Percentiles rank a stretch among this genome's conserved stretches.
phyloP scores from a whole-genome alignment of 805 yeast species.

The Suhomyces emberorum region DNA sequence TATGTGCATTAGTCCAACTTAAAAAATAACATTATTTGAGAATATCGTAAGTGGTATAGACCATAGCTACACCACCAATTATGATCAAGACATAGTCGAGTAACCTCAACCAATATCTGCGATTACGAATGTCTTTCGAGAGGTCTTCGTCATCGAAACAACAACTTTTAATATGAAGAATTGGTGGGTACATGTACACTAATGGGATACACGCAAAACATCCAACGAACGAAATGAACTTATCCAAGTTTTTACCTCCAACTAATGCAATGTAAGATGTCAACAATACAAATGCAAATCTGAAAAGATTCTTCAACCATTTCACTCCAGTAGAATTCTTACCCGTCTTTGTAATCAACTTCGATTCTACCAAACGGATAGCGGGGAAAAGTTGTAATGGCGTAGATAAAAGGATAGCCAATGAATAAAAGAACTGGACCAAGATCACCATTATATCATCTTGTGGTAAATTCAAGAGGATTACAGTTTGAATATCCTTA shows the following conservation, averaged over 20 bases:
- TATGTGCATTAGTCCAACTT: neutral
- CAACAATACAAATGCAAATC: slow-evolving; percentile 50
- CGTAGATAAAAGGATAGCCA: slow-evolving; percentile 72
- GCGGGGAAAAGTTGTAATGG: slow-evolving; percentile 84
- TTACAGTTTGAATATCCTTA: slow-evolving; percentile 58
- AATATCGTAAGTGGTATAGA: slow-evolving; percentile 62
- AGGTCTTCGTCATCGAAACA: slow-evolving; percentile 17
- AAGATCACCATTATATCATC: slow-evolving; percentile 55
- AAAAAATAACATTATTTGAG: neutral
- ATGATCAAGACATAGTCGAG: slow-evolving; percentile 49
- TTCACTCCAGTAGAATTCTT: slow-evolving; percentile 50
- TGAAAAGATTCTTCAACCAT: slow-evolving; percentile 63
- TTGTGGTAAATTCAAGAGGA: slow-evolving; percentile 71
- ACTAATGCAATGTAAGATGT: slow-evolving; percentile 59
- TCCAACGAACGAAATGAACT: slow-evolving; percentile 76
- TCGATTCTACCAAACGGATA: slow-evolving; percentile 65
- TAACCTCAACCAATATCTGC: slow-evolving; percentile 33
- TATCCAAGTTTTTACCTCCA: slow-evolving; percentile 69
- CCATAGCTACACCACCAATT: slow-evolving; percentile 60
- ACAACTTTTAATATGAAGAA: slow-evolving; percentile 61
- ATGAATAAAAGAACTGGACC: slow-evolving; percentile 68
- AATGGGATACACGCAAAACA: slow-evolving; percentile 83
- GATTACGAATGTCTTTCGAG: slow-evolving; percentile 22
- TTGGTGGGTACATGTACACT: slow-evolving; percentile 83
- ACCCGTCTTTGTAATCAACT: slow-evolving; percentile 55